Percentiles rank a stretch among this genome's conserved stretches.
These are phyloP conservation scores for Trichomonas tenax DNA, from an alignment of 208 protist species.

Conservation along the genomic window DNA sequence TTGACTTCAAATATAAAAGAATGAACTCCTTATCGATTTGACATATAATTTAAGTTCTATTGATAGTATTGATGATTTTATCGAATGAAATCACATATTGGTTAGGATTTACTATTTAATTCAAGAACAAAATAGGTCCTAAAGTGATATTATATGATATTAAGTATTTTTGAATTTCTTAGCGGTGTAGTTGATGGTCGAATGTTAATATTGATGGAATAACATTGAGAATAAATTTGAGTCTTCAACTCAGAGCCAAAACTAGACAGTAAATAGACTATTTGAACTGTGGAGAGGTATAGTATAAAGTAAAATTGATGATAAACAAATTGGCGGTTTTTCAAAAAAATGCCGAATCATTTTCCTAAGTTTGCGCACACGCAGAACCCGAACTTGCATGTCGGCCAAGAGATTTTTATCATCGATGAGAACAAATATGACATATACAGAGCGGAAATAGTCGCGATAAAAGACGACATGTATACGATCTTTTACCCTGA, in stretches of 20 bases:
- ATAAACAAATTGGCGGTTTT: neutral
- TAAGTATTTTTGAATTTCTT: neutral
- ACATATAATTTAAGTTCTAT: no score
- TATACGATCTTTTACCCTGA: neutral
- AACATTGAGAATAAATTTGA: no score
- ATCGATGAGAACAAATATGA: neutral
- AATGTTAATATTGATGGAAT: neutral
- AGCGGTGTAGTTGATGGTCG: no score
- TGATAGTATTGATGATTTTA: no score
- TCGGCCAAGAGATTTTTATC: neutral
- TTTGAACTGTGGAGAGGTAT: no score
- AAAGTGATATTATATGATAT: neutral
- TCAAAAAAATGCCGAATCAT: neutral
- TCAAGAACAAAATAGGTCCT: no score
- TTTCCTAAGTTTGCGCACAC: neutral
- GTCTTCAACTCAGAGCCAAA: no score
- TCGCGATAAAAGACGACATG: neutral
- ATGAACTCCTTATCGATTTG: no score
- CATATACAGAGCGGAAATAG: neutral
- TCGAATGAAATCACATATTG: no score
- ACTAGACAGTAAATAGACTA: no score
- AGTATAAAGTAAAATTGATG: neutral
- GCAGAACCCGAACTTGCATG: neutral
- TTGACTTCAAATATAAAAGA: no score
- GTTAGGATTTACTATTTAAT: no score